phyloP scores from a whole-genome alignment of 148 eudicot genomes.

The Amaranthus palmeri region DNA sequence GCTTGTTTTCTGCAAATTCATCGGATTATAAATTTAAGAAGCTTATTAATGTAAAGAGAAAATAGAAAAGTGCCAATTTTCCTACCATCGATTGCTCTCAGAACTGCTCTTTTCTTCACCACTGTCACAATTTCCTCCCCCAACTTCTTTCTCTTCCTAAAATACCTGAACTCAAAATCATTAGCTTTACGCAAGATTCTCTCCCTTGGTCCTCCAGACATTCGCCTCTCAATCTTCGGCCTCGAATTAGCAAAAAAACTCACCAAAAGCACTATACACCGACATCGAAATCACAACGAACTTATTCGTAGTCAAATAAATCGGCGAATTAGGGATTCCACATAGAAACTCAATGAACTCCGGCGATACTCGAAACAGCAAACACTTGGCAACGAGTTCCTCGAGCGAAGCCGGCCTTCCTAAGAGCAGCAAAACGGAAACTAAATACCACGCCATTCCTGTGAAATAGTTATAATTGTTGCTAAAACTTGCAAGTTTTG shows the following conservation, averaged over 20 bases:
- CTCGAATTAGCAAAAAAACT: constrained; percentile 28
- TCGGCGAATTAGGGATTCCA: constrained; percentile 59
- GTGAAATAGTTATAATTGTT: constrained; percentile 13
- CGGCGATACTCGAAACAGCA: constrained; percentile 32
- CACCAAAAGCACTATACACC: constrained; percentile 27
- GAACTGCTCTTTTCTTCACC: constrained; percentile 28
- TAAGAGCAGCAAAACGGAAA: constrained; percentile 31
- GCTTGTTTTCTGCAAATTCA: constrained; percentile 28
- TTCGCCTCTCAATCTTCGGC: constrained; percentile 27
- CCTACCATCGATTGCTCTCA: constrained; percentile 31
- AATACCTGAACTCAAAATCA: constrained; percentile 32
- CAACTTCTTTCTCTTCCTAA: constrained; percentile 44
- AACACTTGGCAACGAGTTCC: constrained; percentile 49
- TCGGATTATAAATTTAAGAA: constrained; percentile 4
- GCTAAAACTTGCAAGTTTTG: constrained; percentile 20
- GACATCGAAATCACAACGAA: constrained; percentile 36
- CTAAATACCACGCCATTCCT: constrained; percentile 58
- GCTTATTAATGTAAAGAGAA: background rate
- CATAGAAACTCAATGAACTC: constrained; percentile 44
- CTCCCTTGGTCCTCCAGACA: background rate
- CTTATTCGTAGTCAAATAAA: constrained; percentile 24
- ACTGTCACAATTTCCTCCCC: constrained; percentile 17
- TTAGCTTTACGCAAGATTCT: constrained; percentile 21
- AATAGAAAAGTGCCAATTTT: background rate
- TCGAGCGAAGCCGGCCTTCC: constrained; percentile 40